Evolutionary conservation across 805 yeast species (phyloP).

Genomic region (Starmerella sp.): DNA sequence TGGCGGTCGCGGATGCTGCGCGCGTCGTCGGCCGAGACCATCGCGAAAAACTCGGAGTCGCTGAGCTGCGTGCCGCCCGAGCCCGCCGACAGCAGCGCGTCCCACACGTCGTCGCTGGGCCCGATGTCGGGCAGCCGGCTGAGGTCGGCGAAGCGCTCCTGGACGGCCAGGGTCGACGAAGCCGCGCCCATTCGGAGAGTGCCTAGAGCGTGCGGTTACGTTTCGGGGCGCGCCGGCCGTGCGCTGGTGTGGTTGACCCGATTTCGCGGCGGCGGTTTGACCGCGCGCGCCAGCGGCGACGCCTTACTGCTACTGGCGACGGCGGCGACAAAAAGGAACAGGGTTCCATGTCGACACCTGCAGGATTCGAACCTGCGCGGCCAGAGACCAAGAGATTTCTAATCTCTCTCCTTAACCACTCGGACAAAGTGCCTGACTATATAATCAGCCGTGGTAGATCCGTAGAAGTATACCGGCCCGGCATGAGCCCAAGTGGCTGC

Average conservation of each 20-base stretch:
- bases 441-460: neutral
- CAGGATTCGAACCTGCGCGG: conserved; percentile 8
- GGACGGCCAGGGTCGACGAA: conserved; percentile 55
- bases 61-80: conserved; percentile 40
- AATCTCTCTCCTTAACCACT: conserved; percentile 8
- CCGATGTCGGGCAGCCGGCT: conserved; percentile 27
- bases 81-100: conserved; percentile 40
- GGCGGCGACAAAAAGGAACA: neutral
- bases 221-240: too few species aligned
- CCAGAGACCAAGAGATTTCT: conserved; percentile 7
- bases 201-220: neutral
- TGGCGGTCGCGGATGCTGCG: conserved; percentile 49
- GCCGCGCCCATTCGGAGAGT: conserved; percentile 48
- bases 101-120: conserved; percentile 29
- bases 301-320: neutral
- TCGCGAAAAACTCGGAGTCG: conserved; percentile 31
- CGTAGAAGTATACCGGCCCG: neutral
- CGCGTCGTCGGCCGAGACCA: conserved; percentile 48
- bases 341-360: conserved; percentile 1
- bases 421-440: conserved; percentile 5
- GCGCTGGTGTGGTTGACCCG: neutral
- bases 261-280: neutral
- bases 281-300: neutral
- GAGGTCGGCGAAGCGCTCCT: conserved; percentile 49
- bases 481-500: neutral